phyloP scores from a whole-genome alignment of 164 flowering plant species.

The Magnolia changhungtana region DNA sequence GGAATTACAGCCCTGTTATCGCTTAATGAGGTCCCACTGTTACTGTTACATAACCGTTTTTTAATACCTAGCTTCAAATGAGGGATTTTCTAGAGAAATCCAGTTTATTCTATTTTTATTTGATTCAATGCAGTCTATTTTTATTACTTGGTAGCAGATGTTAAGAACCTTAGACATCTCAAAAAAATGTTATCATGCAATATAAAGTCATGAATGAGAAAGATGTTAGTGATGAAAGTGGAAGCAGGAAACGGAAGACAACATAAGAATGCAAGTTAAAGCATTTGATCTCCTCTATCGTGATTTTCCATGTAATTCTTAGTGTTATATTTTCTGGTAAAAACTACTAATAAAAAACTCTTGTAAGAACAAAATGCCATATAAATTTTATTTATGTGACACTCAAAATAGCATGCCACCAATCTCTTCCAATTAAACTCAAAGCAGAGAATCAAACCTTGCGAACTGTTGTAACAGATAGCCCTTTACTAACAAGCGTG shows the following conservation, averaged over 20 bases:
- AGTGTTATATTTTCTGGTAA: too few relatives aligned
- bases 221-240: not conserved
- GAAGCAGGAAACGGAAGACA: not conserved
- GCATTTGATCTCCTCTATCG: not conserved
- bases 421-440: not conserved
- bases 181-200: too few relatives aligned
- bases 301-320: not conserved
- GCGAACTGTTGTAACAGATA: slow-evolving; percentile 76
- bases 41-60: too few relatives aligned
- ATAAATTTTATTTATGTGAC: not conserved
- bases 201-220: not conserved
- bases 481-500: slow-evolving; percentile 79
- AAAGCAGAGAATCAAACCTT: slow-evolving; percentile 50
- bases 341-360: too few relatives aligned
- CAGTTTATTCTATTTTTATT: too few relatives aligned
- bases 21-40: too few relatives aligned
- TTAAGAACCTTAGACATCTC: slow-evolving; percentile 1
- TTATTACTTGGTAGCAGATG: not conserved
- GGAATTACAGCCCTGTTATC: too few relatives aligned
- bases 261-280: not conserved
- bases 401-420: not conserved
- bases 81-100: not conserved
- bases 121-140: not conserved
- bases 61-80: not conserved
- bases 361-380: too few relatives aligned